A percentile compares a stretch with the other conserved stretches of the same genome.
phyloP scores from a whole-genome alignment of 2,329 filamentous ascomycete species.

The Aspergillus pseudoviridinutans region DNA sequence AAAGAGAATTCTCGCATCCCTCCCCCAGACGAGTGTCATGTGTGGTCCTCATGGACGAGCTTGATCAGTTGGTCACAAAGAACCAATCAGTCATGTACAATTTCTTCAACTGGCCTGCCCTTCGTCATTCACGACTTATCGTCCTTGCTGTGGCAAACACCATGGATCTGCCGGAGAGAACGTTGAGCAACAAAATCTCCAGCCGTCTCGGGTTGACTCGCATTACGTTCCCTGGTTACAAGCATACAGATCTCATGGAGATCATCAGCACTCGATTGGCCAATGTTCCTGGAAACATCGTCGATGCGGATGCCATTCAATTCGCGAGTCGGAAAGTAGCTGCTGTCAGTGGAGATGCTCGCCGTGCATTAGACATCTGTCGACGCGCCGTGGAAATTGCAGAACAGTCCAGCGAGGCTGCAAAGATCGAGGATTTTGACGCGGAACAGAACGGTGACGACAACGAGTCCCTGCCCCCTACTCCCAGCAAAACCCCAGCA shows the following conservation, averaged over 20 bases:
- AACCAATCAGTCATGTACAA: constrained; percentile 99
- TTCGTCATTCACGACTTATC: constrained; percentile 87
- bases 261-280: constrained; percentile 94
- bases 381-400: constrained; percentile 91
- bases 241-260: constrained; percentile 92
- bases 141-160: constrained; percentile 97
- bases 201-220: constrained; percentile 84
- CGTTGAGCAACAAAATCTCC: constrained; percentile 96
- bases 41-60: constrained; percentile 96
- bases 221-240: constrained; percentile 96
- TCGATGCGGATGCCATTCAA: constrained; percentile 89
- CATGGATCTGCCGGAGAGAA: constrained; percentile 96
- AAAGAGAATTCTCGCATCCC: constrained; percentile 87
- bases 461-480: constrained; percentile 37
- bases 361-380: constrained; percentile 91
- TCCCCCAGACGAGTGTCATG: constrained; percentile 88
- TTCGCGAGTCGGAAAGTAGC: constrained; percentile 96
- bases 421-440: constrained; percentile 14
- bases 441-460: constrained; percentile 24
- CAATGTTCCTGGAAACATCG: constrained; percentile 82
- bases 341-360: constrained; percentile 89
- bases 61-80: constrained; percentile 95
- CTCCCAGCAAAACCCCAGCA: constrained; percentile 42
- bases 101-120: constrained; percentile 98
- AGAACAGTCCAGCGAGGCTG: constrained; percentile 62